Percentiles rank a stretch among this genome's conserved stretches.
phyloP scores from a whole-genome alignment of 2,329 filamentous ascomycete species.

The Byssothecium circinans region DNA sequence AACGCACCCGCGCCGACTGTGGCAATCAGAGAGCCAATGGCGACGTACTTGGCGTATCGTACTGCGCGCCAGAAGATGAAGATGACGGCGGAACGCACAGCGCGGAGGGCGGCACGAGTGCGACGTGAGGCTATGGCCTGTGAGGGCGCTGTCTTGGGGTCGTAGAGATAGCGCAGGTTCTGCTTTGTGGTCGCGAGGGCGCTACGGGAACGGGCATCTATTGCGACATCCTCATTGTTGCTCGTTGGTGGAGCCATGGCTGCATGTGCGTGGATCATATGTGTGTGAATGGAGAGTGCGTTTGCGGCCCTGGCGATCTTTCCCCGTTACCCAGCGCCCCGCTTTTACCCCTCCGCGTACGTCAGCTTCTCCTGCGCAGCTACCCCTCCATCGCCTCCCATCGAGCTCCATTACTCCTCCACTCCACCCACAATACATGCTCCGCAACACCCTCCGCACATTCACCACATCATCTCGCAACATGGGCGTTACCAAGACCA shows the following conservation, averaged over 20 bases:
- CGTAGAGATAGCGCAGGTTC: slow-evolving; percentile 43
- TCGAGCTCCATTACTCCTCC: slow-evolving; percentile 8
- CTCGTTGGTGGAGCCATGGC: neutral
- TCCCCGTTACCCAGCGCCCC: neutral
- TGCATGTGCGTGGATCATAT: no score
- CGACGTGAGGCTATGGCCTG: slow-evolving; percentile 28
- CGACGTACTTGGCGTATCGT: slow-evolving; percentile 49
- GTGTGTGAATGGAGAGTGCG: no score
- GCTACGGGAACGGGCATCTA: slow-evolving; percentile 25
- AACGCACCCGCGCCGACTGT: slow-evolving; percentile 44
- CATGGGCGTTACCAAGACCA: slow-evolving; percentile 36
- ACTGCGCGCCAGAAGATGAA: slow-evolving; percentile 49
- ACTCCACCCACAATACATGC: slow-evolving; percentile 13
- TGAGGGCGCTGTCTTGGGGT: slow-evolving; percentile 37
- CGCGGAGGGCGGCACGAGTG: slow-evolving; percentile 44
- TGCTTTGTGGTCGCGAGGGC: slow-evolving; percentile 32
- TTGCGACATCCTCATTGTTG: slow-evolving; percentile 10
- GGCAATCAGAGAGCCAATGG: slow-evolving; percentile 44
- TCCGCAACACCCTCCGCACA: neutral
- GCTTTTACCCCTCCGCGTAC: neutral
- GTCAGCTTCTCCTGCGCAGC: neutral
- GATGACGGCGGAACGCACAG: slow-evolving; percentile 41
- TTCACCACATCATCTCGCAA: slow-evolving; percentile 11
- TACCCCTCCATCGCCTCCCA: neutral
- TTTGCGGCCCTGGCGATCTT: neutral